Conservation (phyloP, 768 basidiomycete genomes). For the Mycena sanguinolenta region DNA sequence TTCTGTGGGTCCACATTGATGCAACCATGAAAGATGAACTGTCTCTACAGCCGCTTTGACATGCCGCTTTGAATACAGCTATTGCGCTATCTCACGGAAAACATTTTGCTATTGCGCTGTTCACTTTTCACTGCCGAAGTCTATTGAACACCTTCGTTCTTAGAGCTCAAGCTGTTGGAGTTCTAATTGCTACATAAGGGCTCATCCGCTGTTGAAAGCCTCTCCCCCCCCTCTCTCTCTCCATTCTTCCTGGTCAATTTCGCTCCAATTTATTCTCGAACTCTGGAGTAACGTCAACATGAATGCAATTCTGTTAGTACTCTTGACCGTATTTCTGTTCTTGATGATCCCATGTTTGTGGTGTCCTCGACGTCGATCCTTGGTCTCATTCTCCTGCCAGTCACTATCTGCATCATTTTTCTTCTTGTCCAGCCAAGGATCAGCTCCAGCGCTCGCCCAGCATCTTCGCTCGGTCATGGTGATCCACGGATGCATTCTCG, state of each 20-base stretch:
- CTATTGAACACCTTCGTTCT: not conserved
- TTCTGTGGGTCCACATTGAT: not conserved
- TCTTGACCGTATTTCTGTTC: not conserved
- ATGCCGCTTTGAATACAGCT: not conserved
- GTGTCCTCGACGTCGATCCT: not conserved
- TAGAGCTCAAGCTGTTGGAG: not conserved
- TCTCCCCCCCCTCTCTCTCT: too few species aligned
- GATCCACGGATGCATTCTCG: not conserved
- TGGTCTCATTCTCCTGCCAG: not conserved
- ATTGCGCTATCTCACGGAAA: not conserved
- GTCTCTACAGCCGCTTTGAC: not conserved
- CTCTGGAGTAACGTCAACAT: not conserved
- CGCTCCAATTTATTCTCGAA: not conserved
- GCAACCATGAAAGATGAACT: too few species aligned
- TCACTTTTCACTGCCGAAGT: not conserved
- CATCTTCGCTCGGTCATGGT: not conserved
- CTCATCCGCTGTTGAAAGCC: not conserved
- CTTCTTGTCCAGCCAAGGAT: not conserved
- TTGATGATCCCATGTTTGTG: slow-evolving; percentile 6
- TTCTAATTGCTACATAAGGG: not conserved
- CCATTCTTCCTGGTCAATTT: not conserved
- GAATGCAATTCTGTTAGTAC: not conserved
- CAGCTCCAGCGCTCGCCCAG: not conserved
- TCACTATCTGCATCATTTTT: not conserved
- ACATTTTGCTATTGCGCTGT: not conserved